Conservation (phyloP, 345 rosid genomes). For the Capsella bursapastoris region DNA sequence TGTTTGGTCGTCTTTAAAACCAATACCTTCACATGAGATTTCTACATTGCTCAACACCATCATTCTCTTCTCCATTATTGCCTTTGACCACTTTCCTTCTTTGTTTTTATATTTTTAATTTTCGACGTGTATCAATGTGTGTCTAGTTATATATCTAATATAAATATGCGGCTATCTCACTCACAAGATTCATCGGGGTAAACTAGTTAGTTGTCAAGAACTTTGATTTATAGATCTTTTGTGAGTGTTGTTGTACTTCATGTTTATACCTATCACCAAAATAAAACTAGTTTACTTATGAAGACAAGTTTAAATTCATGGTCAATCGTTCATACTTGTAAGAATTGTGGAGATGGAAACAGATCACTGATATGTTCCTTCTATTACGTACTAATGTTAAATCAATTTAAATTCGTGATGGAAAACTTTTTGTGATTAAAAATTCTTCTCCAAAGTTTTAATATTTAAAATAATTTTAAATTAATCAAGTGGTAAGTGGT, state of each 20-base stretch:
- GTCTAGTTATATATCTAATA: background rate
- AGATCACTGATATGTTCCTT: background rate
- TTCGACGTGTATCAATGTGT: background rate
- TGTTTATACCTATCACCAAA: background rate
- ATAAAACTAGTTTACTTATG: background rate
- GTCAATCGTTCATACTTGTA: background rate
- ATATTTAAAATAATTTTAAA: no score
- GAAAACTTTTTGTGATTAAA: background rate
- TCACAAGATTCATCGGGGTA: constrained; percentile 22
- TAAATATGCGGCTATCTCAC: background rate
- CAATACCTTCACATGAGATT: constrained; percentile 72
- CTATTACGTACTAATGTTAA: background rate
- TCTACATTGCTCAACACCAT: constrained; percentile 56
- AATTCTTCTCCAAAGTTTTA: no score
- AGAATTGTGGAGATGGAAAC: background rate
- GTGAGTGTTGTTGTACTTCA: background rate
- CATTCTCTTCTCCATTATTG: constrained; percentile 67
- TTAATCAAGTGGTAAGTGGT: no score
- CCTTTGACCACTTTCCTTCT: constrained; percentile 78
- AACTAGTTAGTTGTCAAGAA: constrained; percentile 22
- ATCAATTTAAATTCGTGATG: background rate
- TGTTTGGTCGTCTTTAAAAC: constrained; percentile 54
- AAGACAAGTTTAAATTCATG: background rate
- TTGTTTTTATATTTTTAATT: constrained; percentile 3
- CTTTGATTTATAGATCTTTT: constrained; percentile 23